Evolutionary conservation across 805 yeast species (phyloP), one percentile per base, ranked within the genome.

Genomic region (Candida sanyiensis): DNA sequence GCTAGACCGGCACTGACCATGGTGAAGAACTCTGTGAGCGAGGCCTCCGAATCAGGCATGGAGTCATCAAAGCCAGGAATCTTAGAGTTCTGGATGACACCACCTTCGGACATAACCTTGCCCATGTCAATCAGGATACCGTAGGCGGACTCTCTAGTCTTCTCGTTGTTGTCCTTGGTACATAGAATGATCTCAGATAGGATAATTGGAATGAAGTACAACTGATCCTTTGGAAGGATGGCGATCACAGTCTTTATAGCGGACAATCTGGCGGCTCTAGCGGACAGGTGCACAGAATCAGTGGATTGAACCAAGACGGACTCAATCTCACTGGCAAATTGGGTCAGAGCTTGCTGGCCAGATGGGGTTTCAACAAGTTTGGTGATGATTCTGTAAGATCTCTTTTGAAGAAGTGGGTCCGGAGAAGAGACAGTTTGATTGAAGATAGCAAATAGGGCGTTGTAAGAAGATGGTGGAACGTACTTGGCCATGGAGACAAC

Each of bases 1-100:
- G 93, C 96, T 49, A 94, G 69, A 66, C 98, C 99, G 21, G 97
- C 98, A 61, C 90, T 77, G 22, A 90, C 82, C 82, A 93, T 86
- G 22, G 94, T 87, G 67, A 90, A 86, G 57, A 71, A 89, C 62
- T 89, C 96, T 33, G 79, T 73, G 40, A 89, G 69, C 15, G 77
- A 70, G 7, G 95, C 93, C 8, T 80, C 66, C 20, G 63, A 66
- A 43, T 74, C 74, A n/a, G 83, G 82, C 21, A 78, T 72, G 6
- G 66, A 72, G 6, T 68, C 62, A 33, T 75, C 88, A 56, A 82
- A 72, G 3, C 80, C 85, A 25, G 87, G 80, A 42, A 83, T 77
- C 49, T 71, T 64, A 13, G 78, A 64, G 54, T 84, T 80, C 39
- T 72, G 71, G 32, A 93, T 72, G 4, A 71, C 51, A 29, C 94